phyloP scores from a whole-genome alignment of 2,329 filamentous ascomycete genomes.

The Fusarium sp. region DNA sequence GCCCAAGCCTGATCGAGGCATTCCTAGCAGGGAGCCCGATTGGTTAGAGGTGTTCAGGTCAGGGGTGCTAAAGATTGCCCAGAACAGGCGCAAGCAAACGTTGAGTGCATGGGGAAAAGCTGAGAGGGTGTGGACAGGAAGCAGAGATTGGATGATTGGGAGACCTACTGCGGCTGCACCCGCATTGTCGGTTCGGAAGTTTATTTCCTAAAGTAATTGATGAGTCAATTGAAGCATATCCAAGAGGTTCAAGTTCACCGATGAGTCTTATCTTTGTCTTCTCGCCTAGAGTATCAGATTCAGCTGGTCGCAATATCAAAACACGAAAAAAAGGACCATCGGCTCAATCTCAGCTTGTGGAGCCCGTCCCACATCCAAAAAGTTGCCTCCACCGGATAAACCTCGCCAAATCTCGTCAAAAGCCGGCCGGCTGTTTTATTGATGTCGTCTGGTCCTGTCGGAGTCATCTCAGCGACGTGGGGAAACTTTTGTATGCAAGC shows the following conservation, averaged over 20 bases:
- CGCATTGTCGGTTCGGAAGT: conserved; percentile 1
- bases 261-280: not conserved
- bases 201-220: not conserved
- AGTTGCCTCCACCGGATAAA: conserved; percentile 1
- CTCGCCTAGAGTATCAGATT: conserved; percentile 1
- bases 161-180: conserved; percentile 1
- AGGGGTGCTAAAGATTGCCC: not conserved
- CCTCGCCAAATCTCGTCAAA: not conserved
- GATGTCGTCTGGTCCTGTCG: not conserved
- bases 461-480: not conserved
- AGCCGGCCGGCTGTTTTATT: not conserved
- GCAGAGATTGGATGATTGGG: not conserved
- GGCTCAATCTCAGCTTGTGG: conserved; percentile 6
- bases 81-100: not conserved
- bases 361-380: not conserved
- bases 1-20: not conserved
- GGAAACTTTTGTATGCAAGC: not conserved
- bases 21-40: not conserved
- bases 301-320: conserved; percentile 5
- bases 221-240: not conserved
- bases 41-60: not conserved
- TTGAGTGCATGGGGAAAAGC: not conserved
- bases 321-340: conserved; percentile 2
- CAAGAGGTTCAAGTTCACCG: no score
- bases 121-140: conserved; percentile 3